A percentile compares a stretch with the other conserved stretches of the same genome.
Conservation (phyloP, 2,329 filamentous ascomycete genomes). For the Aspergillus floridensis region DNA sequence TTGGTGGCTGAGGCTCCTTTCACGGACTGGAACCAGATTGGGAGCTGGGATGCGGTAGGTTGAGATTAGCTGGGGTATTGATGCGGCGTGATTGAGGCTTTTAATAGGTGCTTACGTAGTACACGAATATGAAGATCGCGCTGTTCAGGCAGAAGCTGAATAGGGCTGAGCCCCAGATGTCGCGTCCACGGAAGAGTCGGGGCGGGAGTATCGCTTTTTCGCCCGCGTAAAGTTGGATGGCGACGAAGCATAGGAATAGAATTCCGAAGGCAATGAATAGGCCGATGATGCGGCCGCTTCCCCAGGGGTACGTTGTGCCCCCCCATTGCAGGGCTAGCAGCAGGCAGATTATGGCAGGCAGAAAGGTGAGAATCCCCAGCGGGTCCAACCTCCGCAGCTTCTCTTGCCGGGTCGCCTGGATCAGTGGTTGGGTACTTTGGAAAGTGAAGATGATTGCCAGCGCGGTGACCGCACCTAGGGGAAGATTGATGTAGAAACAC, state of each 20-base stretch:
- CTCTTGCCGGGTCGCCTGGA: slow-evolving; percentile 9
- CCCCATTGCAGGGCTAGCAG: slow-evolving; percentile 59
- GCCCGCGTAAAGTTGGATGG: slow-evolving; percentile 7
- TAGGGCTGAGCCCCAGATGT: background rate
- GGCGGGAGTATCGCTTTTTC: slow-evolving; percentile 13
- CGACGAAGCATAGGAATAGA: slow-evolving; percentile 3
- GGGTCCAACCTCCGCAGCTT: slow-evolving; percentile 46
- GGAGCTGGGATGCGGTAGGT: background rate
- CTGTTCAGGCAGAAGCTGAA: slow-evolving; percentile 8
- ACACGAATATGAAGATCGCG: slow-evolving; percentile 13
- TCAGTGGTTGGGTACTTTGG: background rate
- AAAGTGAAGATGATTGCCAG: slow-evolving; percentile 21
- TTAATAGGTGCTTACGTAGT: slow-evolving; percentile 6
- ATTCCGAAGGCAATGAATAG: slow-evolving; percentile 35
- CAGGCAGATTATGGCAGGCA: slow-evolving; percentile 53
- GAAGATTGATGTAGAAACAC: slow-evolving; percentile 55
- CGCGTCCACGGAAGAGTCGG: slow-evolving; percentile 8
- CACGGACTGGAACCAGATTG: slow-evolving; percentile 19
- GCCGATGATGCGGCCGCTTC: slow-evolving; percentile 36
- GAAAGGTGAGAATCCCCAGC: slow-evolving; percentile 49
- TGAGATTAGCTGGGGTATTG: background rate
- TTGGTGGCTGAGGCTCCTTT: slow-evolving; percentile 11
- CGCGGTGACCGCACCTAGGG: slow-evolving; percentile 34
- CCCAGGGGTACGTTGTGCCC: slow-evolving; percentile 54
- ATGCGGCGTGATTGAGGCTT: background rate